These are phyloP conservation scores for Penicillium mononematosum DNA, from an alignment of 495 filamentous ascomycete genomes.

Conservation along the genomic window DNA sequence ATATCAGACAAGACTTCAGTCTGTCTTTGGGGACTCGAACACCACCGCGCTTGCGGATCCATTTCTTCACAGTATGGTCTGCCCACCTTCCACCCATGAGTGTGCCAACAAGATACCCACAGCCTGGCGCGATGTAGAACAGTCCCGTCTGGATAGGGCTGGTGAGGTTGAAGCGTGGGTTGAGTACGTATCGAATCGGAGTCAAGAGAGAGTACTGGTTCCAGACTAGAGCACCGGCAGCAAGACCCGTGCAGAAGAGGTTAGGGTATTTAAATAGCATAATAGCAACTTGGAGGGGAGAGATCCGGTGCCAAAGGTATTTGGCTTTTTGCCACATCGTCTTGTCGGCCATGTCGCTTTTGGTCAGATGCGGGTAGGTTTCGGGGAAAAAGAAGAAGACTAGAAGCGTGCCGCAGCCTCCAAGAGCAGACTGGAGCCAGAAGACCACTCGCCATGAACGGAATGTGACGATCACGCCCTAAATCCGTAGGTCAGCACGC, in stretches of 20 bases:
- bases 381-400: slow-evolving; percentile 68
- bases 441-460: slow-evolving; percentile 68
- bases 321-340: slow-evolving; percentile 44
- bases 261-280: slow-evolving; percentile 64
- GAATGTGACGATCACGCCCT: slow-evolving; percentile 69
- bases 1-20: slow-evolving; percentile 58
- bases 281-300: slow-evolving; percentile 58
- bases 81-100: slow-evolving; percentile 72
- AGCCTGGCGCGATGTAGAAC: slow-evolving; percentile 73
- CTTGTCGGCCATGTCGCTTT: slow-evolving; percentile 53
- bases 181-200: slow-evolving; percentile 71
- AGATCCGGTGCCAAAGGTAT: slow-evolving; percentile 58
- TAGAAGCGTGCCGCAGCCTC: slow-evolving; percentile 54
- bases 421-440: slow-evolving; percentile 68
- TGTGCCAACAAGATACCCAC: slow-evolving; percentile 67
- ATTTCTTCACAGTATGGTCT: slow-evolving; percentile 62
- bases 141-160: slow-evolving; percentile 65
- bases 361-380: slow-evolving; percentile 61
- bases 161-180: slow-evolving; percentile 66
- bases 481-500: slow-evolving; percentile 5
- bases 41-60: slow-evolving; percentile 55
- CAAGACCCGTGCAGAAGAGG: slow-evolving; percentile 59
- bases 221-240: slow-evolving; percentile 63
- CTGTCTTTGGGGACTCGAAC: slow-evolving; percentile 67
- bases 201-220: slow-evolving; percentile 73